These are phyloP conservation scores for Heterobasidion annosum DNA, from an alignment of 1,284 basidiomycete species.

Conservation along the genomic window DNA sequence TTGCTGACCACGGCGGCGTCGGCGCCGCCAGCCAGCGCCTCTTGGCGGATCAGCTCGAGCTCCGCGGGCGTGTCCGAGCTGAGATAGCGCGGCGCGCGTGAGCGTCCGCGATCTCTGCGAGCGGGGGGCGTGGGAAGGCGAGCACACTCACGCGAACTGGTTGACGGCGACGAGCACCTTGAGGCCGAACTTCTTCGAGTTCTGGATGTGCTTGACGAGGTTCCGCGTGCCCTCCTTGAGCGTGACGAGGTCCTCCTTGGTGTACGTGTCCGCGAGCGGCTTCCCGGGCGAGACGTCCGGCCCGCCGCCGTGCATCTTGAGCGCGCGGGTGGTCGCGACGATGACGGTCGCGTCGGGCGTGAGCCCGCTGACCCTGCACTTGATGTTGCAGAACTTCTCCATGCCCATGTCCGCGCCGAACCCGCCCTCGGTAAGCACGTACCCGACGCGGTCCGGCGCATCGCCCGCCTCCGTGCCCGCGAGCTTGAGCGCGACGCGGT, in stretches of 20 bases:
- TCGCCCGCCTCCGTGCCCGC: slow-evolving; percentile 96
- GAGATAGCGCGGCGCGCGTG: slow-evolving; percentile 5
- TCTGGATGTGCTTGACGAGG: slow-evolving; percentile 89
- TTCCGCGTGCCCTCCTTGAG: slow-evolving; percentile 93
- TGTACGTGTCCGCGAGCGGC: slow-evolving; percentile 89
- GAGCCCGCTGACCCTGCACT: slow-evolving; percentile 91
- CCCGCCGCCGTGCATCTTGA: slow-evolving; percentile 99
- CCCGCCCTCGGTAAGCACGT: slow-evolving; percentile 97
- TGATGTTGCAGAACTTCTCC: slow-evolving; percentile 99
- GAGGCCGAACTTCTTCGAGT: slow-evolving; percentile 92
- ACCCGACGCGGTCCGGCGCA: slow-evolving; percentile 72
- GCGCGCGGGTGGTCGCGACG: slow-evolving; percentile 93
- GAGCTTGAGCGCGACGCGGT: slow-evolving; percentile 93
- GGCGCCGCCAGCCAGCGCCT: slow-evolving; percentile 81
- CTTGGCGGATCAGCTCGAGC: slow-evolving; percentile 76
- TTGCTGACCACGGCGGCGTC: slow-evolving; percentile 94
- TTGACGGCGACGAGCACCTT: slow-evolving; percentile 98
- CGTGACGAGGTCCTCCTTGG: slow-evolving; percentile 87
- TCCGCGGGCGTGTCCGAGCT: slow-evolving; percentile 91
- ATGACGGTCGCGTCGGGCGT: slow-evolving; percentile 92
- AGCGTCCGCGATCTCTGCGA: background rate
- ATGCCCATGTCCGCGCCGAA: slow-evolving; percentile 99
- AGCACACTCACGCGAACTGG: slow-evolving; percentile 73
- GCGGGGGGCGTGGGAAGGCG: background rate
- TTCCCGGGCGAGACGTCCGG: slow-evolving; percentile 97